Evolutionary conservation across 805 yeast genomes (phyloP).

Genomic region (Lipomyces yamadae): DNA sequence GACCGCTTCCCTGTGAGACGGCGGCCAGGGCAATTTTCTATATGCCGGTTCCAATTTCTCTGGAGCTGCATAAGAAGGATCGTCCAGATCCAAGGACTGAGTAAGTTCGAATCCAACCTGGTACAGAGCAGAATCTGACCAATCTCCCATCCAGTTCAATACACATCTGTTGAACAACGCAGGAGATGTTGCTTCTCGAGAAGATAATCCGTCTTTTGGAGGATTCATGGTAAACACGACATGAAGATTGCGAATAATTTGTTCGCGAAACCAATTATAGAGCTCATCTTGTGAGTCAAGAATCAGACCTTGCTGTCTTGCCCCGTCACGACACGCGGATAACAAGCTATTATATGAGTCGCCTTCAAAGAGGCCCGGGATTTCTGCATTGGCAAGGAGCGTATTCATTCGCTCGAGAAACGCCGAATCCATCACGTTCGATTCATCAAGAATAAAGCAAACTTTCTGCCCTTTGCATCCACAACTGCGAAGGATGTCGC

Average conservation of each 20-base stretch:
- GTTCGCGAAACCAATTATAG: slow-evolving; percentile 72
- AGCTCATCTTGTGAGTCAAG: slow-evolving; percentile 72
- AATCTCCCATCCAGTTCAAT: slow-evolving; percentile 84
- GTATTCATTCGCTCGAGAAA: slow-evolving; percentile 93
- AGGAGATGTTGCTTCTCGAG: slow-evolving; percentile 73
- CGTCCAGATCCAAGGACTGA: slow-evolving; percentile 58
- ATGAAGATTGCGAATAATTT: slow-evolving; percentile 74
- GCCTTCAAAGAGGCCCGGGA: slow-evolving; percentile 85
- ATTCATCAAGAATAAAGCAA: slow-evolving; percentile 80
- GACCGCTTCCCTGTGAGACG: slow-evolving; percentile 53
- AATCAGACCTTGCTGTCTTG: slow-evolving; percentile 62
- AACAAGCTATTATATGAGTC: slow-evolving; percentile 65
- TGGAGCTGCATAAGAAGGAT: slow-evolving; percentile 51
- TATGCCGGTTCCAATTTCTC: slow-evolving; percentile 26
- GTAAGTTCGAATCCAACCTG: slow-evolving; percentile 57
- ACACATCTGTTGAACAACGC: slow-evolving; percentile 91
- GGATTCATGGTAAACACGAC: slow-evolving; percentile 78
- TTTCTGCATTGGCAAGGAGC: slow-evolving; percentile 87
- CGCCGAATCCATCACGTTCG: slow-evolving; percentile 72
- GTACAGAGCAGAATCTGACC: slow-evolving; percentile 60
- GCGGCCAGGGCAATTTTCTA: slow-evolving; percentile 29
- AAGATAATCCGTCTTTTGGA: slow-evolving; percentile 47
- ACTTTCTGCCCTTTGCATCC: slow-evolving; percentile 63
- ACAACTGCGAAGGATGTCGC: slow-evolving; percentile 56
- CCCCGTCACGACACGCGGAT: slow-evolving; percentile 59